Conservation (phyloP, 2,329 filamentous ascomycete species). For the Cryphonectria japonica region DNA sequence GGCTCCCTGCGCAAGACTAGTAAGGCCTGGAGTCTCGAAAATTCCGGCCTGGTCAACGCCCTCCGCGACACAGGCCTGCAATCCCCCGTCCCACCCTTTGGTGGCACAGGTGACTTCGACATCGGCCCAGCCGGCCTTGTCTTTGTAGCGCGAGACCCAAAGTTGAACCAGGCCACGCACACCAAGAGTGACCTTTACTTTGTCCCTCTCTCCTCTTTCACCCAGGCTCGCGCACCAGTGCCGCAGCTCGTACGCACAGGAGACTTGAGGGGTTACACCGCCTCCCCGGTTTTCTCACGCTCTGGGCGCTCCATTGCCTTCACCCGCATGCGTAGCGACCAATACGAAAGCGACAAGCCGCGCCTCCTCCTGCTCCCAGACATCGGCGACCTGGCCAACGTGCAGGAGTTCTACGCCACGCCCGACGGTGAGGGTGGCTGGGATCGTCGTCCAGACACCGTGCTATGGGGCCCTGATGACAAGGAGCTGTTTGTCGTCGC, state of each 20-base stretch:
- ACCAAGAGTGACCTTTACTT: constrained; percentile 85
- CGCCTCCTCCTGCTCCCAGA: constrained; percentile 68
- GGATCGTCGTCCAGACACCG: constrained; percentile 61
- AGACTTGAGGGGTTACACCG: constrained; percentile 65
- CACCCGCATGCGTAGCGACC: constrained; percentile 73
- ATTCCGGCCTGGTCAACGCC: constrained; percentile 62
- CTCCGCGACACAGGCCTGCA: constrained; percentile 63
- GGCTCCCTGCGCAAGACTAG: constrained; percentile 58
- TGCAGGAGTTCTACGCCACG: constrained; percentile 65
- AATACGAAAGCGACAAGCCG: constrained; percentile 82
- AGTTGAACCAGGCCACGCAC: constrained; percentile 70
- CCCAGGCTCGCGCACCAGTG: constrained; percentile 51
- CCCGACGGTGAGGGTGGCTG: constrained; percentile 66
- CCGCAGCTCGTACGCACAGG: constrained; percentile 61
- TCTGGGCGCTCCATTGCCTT: constrained; percentile 75
- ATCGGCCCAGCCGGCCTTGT: constrained; percentile 67
- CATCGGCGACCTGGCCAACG: constrained; percentile 58
- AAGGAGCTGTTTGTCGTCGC: constrained; percentile 72
- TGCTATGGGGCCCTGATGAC: constrained; percentile 62
- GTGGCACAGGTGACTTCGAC: constrained; percentile 80
- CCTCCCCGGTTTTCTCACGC: constrained; percentile 72
- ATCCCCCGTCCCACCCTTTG: constrained; percentile 76
- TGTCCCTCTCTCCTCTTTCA: constrained; percentile 65
- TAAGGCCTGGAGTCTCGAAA: constrained; percentile 47
- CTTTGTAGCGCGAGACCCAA: constrained; percentile 76